Percentiles rank a stretch among this genome's conserved stretches.
Conservation (phyloP, 805 yeast species). For the Saccharomycopsis malanga region DNA sequence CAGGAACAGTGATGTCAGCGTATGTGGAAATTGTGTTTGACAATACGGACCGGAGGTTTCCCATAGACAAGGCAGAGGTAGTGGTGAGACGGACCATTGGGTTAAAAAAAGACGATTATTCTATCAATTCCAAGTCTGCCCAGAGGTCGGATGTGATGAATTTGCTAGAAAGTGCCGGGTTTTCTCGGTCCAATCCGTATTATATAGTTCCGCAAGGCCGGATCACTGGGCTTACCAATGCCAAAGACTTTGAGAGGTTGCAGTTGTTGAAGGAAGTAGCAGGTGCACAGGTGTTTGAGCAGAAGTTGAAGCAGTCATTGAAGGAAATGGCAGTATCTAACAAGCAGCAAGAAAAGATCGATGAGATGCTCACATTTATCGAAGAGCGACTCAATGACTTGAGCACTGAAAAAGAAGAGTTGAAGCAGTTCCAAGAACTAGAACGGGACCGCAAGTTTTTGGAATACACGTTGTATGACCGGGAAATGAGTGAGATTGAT, state of each 20-base stretch:
- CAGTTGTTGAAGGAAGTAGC: constrained; percentile 82
- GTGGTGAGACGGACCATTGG: constrained; percentile 84
- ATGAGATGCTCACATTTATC: constrained; percentile 62
- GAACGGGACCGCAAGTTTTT: constrained; percentile 62
- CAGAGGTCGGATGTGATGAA: constrained; percentile 77
- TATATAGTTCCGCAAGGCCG: constrained; percentile 97
- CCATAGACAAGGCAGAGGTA: constrained; percentile 61
- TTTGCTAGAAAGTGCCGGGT: constrained; percentile 84
- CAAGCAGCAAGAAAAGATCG: constrained; percentile 62
- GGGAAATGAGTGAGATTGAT: constrained; percentile 61
- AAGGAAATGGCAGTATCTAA: constrained; percentile 74
- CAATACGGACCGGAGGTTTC: constrained; percentile 69
- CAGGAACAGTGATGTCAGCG: constrained; percentile 86
- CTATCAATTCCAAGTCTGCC: constrained; percentile 71
- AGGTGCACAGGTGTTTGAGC: constrained; percentile 88
- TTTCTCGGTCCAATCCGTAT: constrained; percentile 83
- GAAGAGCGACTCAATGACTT: constrained; percentile 70
- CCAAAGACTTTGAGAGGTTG: constrained; percentile 78
- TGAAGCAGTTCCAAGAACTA: constrained; percentile 58
- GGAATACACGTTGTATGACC: constrained; percentile 69
- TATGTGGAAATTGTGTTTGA: constrained; percentile 87
- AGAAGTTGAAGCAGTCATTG: constrained; percentile 66
- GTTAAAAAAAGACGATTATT: constrained; percentile 85
- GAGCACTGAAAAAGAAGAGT: constrained; percentile 70
- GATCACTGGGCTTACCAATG: constrained; percentile 80